Base-by-base conservation (phyloP, 345 rosid species). In the Eucalyptus erythrocorys region DNA sequence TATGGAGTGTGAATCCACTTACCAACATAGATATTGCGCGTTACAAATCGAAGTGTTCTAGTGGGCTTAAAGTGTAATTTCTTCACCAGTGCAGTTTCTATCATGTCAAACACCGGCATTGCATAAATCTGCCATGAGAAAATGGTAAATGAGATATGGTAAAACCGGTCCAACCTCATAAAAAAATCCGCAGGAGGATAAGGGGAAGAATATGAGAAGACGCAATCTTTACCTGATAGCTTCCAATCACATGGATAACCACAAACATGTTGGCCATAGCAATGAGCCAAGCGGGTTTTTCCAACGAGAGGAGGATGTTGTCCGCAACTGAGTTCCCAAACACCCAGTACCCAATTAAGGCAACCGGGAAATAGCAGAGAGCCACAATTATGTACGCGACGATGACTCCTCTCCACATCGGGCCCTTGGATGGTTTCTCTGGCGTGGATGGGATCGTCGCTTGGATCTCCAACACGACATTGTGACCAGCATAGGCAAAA, bases 361-460 rank as follows among this genome's bases (percentile, higher is more conserved):
- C 94, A 30, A 96, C 98, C 16, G 98, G 98, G 87, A 96, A 96
- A 87, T 96, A 96, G 92, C 98, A 96, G 82, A 96, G 88, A 48
- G 97, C 97, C 30, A 96, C 96, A 24, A 95, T 87, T 34, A 96
- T 92, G 55, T 96, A 96, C 27, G 97, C 98, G 30, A 94, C 94
- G 3, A 96, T 15, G 51, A 95, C 96, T 24, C 97, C 98, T 91
- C 61, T 95, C 97, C 97, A 94, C 97, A 94, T 96, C 0, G 98
- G 97, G 37, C 92, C 90, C 89, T 95, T 96, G 19, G 98, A 96
- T 17, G 98, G 97, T 91, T 93, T 94, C 90, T 94, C 96, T 2
- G 96, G 96, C 22, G 97, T 93, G 42, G 98, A 96, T 3, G 96
- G 98, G 86, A 96, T 96, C 6, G 97, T 96, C 86, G 97, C 97